Conservation (phyloP, 768 basidiomycete species). For the Mrakia gelida region DNA sequence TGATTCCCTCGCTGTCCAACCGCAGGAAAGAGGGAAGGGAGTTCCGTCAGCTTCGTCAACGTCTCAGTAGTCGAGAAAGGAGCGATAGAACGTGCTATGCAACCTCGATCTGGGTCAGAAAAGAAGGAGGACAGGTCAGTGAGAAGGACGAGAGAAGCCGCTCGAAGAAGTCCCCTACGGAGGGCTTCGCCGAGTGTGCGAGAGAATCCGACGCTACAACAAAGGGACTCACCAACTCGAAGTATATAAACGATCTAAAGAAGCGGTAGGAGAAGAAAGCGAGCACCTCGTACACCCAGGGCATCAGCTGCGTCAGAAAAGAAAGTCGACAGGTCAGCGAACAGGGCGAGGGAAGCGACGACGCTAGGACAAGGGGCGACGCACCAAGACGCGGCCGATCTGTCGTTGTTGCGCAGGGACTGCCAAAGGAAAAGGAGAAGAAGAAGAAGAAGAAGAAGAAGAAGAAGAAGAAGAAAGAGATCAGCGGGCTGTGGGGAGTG, state of each 20-base stretch:
- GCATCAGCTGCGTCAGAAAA: too few species aligned
- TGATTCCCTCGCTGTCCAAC: constrained; percentile 58
- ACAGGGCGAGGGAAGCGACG: too few species aligned
- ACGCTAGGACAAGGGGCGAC: too few species aligned
- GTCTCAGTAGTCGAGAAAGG: neutral
- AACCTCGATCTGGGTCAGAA: neutral
- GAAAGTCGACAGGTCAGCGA: too few species aligned
- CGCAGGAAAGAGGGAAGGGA: neutral
- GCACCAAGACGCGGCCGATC: constrained; percentile 46
- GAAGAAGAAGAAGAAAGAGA: constrained; percentile 30
- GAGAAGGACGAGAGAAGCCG: too few species aligned
- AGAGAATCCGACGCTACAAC: too few species aligned
- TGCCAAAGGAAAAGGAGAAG: neutral
- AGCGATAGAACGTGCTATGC: neutral
- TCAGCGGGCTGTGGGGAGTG: constrained; percentile 32
- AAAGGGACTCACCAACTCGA: too few species aligned
- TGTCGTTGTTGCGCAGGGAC: constrained; percentile 47
- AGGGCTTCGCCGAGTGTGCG: too few species aligned
- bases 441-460: too few species aligned
- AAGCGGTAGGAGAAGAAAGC: constrained; percentile 76
- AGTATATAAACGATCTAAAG: too few species aligned
- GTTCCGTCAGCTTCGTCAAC: neutral
- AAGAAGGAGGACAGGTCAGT: neutral
- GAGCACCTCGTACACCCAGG: constrained; percentile 67
- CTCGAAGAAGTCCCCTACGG: too few species aligned